A percentile compares a stretch with the other conserved stretches of the same genome.
Conservation (phyloP, 2,329 filamentous ascomycete genomes). For the Monosporascus cannonballus region DNA sequence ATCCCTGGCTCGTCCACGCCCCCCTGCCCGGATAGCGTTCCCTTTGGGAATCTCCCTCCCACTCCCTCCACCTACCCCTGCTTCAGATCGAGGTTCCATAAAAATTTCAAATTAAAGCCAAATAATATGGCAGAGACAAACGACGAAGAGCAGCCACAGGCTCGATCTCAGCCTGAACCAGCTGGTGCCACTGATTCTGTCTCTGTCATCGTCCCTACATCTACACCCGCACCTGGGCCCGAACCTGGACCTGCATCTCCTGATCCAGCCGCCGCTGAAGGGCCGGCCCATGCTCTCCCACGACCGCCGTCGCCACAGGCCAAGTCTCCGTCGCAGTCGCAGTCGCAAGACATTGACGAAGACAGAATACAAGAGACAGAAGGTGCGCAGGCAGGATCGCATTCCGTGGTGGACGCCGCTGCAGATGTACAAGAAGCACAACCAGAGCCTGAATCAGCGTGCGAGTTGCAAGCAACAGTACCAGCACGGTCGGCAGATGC, state of each 20-base stretch:
- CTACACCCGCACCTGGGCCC: constrained; percentile 24
- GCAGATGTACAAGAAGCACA: constrained; percentile 11
- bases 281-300: constrained; percentile 24
- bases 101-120: constrained; percentile 31
- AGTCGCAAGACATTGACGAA: constrained; percentile 20
- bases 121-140: constrained; percentile 31
- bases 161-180: constrained; percentile 26
- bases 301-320: constrained; percentile 9
- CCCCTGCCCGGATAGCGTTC: constrained; percentile 25
- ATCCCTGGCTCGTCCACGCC: constrained; percentile 22
- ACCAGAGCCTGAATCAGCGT: constrained; percentile 16
- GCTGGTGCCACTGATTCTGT: constrained; percentile 11
- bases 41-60: constrained; percentile 21
- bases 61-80: constrained; percentile 25
- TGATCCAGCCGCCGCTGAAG: constrained; percentile 26
- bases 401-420: constrained; percentile 15
- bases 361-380: constrained; percentile 19
- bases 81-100: constrained; percentile 27
- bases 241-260: constrained; percentile 19
- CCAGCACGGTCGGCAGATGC: constrained; percentile 17
- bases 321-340: constrained; percentile 10
- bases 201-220: constrained; percentile 23
- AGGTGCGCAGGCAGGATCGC: constrained; percentile 17
- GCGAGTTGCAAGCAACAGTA: constrained; percentile 5
- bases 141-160: constrained; percentile 25